Percentiles rank a stretch among this genome's conserved stretches.
Conservation (phyloP, 331 rosid genomes). For the Telfairia occidentalis region DNA sequence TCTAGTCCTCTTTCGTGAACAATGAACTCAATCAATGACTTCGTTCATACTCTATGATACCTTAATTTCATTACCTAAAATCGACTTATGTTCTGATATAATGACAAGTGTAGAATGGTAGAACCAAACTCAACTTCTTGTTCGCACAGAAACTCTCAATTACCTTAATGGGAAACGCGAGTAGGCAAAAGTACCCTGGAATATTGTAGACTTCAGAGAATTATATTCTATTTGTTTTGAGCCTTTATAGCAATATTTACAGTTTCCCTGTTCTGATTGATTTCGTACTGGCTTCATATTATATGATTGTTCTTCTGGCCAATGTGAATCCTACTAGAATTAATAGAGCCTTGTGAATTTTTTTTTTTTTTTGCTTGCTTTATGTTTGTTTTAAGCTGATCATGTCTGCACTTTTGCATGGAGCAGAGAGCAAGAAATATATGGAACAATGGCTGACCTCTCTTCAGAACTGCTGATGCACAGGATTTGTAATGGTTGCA, state of each 20-base stretch:
- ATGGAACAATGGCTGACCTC: conserved; percentile 79
- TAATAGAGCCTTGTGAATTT: not conserved
- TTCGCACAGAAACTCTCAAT: not conserved
- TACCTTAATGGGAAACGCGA: not conserved
- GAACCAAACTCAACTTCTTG: not conserved
- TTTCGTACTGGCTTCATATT: not conserved
- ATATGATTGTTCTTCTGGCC: not conserved
- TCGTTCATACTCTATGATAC: not conserved
- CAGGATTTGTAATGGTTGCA: not conserved
- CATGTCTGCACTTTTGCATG: conserved; percentile 17
- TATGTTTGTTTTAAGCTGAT: conserved; percentile 8
- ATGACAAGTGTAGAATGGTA: not conserved
- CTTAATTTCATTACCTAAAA: not conserved
- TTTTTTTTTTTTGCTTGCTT: conserved; percentile 8
- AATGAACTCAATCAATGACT: not conserved
- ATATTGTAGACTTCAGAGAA: not conserved
- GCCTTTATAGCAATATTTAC: not conserved
- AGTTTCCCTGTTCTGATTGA: not conserved
- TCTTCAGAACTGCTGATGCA: conserved; percentile 46
- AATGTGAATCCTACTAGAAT: not conserved
- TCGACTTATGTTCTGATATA: not conserved
- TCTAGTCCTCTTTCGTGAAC: not conserved
- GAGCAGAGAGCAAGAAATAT: conserved; percentile 67
- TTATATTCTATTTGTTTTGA: not conserved
- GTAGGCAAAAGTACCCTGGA: not conserved